These are phyloP conservation scores for Anethum foeniculum DNA, from an alignment of 140 eudicot species.

Conservation along the genomic window DNA sequence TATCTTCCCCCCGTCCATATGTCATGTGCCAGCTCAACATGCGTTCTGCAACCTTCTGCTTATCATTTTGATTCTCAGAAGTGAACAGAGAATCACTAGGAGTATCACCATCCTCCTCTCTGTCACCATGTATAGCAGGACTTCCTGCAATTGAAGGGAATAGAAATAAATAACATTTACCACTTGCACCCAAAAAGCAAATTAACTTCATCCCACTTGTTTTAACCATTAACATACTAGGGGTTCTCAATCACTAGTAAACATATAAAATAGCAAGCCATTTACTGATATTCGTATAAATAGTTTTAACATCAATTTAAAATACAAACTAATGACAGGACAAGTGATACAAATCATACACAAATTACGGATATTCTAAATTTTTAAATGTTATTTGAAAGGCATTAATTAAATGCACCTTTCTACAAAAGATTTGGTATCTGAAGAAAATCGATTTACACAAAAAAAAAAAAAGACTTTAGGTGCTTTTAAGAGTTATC, in stretches of 20 bases:
- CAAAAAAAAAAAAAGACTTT: too few relatives aligned
- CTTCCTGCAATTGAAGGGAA: constrained; percentile 26
- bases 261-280: not conserved
- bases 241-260: not conserved
- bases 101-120: constrained; percentile 35
- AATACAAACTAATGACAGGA: not conserved
- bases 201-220: not conserved
- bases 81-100: constrained; percentile 31
- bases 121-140: constrained; percentile 44
- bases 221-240: not conserved
- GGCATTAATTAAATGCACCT: not conserved
- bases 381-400: not conserved
- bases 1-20: constrained; percentile 40
- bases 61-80: constrained; percentile 30
- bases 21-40: constrained; percentile 57
- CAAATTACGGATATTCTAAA: not conserved
- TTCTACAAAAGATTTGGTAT: not conserved
- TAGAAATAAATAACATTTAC: not conserved
- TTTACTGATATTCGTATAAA: not conserved
- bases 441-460: not conserved
- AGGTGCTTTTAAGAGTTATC: not conserved
- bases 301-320: not conserved
- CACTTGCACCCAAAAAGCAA: not conserved
- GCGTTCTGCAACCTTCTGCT: constrained; percentile 40
- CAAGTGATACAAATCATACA: not conserved